phyloP scores from a whole-genome alignment of 1,139 yeast species.

The Debaryomyces coudertii region DNA sequence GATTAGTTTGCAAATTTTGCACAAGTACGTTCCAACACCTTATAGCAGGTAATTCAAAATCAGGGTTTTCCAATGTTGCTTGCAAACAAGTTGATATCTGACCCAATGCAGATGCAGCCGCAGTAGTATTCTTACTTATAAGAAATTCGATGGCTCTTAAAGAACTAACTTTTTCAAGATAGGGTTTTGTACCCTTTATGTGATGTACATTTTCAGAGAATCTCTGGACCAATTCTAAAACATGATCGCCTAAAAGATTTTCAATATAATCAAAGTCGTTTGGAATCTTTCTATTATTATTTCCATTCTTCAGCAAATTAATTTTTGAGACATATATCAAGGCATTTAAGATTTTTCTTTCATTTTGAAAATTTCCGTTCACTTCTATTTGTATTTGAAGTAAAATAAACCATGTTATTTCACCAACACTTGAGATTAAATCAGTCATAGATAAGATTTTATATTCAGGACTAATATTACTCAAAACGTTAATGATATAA shows the following conservation, averaged over 20 bases:
- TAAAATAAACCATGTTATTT: conserved; percentile 45
- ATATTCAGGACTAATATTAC: conserved; percentile 54
- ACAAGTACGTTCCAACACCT: conserved; percentile 68
- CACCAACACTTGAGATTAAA: conserved; percentile 49
- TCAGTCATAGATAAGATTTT: conserved; percentile 40
- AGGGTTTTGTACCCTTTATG: conserved; percentile 69
- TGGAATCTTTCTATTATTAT: conserved; percentile 11
- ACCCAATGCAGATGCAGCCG: conserved; percentile 78
- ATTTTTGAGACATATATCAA: conserved; percentile 43
- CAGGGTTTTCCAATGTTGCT: conserved; percentile 68
- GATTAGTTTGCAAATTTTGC: conserved; percentile 50
- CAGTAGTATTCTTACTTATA: conserved; percentile 59
- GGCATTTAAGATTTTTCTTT: conserved; percentile 40
- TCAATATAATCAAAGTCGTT: conserved; percentile 25
- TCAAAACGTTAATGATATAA: conserved; percentile 56
- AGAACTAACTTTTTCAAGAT: conserved; percentile 70
- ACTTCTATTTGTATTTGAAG: conserved; percentile 41
- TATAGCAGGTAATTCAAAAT: conserved; percentile 64
- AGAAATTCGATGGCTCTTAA: conserved; percentile 74
- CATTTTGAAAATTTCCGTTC: conserved; percentile 31
- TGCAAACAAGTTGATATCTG: conserved; percentile 89
- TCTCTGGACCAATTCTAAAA: conserved; percentile 74
- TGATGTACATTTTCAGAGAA: conserved; percentile 83
- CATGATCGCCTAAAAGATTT: conserved; percentile 53
- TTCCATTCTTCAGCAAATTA: conserved; percentile 22